phyloP scores from a whole-genome alignment of 768 basidiomycete species.

The Myochromella boudieri region DNA sequence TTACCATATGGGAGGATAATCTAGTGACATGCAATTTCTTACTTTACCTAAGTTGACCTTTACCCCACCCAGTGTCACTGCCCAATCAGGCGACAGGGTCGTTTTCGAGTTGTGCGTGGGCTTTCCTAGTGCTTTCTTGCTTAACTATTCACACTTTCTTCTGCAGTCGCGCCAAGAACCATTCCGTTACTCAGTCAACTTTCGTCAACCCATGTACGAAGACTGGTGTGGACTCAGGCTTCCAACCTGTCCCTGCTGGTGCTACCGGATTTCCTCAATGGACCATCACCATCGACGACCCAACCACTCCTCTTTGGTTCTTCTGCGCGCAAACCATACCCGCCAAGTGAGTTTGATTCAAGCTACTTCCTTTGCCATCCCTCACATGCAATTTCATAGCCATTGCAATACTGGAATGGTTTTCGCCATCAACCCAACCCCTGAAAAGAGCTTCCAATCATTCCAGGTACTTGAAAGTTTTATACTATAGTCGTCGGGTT shows the following conservation, averaged over 20 bases:
- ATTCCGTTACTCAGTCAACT: conserved; percentile 60
- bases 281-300: conserved; percentile 46
- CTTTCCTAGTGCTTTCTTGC: neutral
- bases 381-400: conserved; percentile 17
- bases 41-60: conserved; percentile 32
- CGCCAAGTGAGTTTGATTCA: conserved; percentile 17
- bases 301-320: conserved; percentile 58
- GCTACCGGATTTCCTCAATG: conserved; percentile 38
- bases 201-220: conserved; percentile 52
- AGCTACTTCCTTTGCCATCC: neutral
- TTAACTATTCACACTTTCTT: neutral
- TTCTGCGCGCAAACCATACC: conserved; percentile 50
- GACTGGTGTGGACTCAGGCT: conserved; percentile 53
- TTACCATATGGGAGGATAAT: neutral
- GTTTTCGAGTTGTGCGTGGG: conserved; percentile 51
- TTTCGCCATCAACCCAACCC: conserved; percentile 55
- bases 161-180: conserved; percentile 42
- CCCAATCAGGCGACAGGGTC: conserved; percentile 45
- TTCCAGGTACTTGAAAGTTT: conserved; percentile 50
- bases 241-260: conserved; percentile 34
- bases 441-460: conserved; percentile 42
- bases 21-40: neutral
- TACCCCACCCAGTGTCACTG: conserved; percentile 38
- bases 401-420: conserved; percentile 62
- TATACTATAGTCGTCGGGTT: too few species aligned